Base-by-base conservation (phyloP, 306 rosid genomes). In the Vicia villosa region DNA sequence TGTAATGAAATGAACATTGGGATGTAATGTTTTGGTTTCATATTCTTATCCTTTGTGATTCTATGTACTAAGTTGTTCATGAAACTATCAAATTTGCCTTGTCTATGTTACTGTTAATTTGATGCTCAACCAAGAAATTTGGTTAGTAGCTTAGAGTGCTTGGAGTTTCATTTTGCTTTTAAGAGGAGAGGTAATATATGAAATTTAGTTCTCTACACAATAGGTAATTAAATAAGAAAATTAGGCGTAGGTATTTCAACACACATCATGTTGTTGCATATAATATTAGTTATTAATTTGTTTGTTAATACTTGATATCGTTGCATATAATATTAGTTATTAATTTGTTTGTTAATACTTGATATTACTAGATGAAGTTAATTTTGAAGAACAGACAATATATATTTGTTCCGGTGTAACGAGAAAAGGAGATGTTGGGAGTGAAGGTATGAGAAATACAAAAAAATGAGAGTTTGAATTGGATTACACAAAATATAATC, bases 1-100 rank as follows among this genome's bases (percentile, higher is more conserved):
- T 68, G 28, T 32, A 61, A 19, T 72, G 42, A 51, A 66, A 26
- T 11, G 26, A 66, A 67, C 63, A 41, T 32, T 6, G 58, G 56
- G 36, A 49, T 75, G 69, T 66, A 26, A 72, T 69, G 72, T 68
- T 74, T 72, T 73, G 43, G 45, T 66, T 72, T 47, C 78, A 47
- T 72, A 7, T 72, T 66, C n/a, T 38, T 37, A 63, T 30, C 42
- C 22, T 58, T 65, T 40, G 28, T 36, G 38, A 52, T 40, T 66
- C 68, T 22, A 1, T 77, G 74, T 66, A 72, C 61, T 78, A 38
- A 8, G 55, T 51, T 68, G 56, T 68, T 79, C 56, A 54, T 79
- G 72, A 62, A 68, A 36, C 62, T 21, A 65, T 65, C 74, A 22
- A 66, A 77, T 71, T 65, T 66, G 50, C 74, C 74, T 65, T 70